These are phyloP conservation scores for Discostella stelligera DNA, from an alignment of 352 stramenopile species.

Conservation along the genomic window DNA sequence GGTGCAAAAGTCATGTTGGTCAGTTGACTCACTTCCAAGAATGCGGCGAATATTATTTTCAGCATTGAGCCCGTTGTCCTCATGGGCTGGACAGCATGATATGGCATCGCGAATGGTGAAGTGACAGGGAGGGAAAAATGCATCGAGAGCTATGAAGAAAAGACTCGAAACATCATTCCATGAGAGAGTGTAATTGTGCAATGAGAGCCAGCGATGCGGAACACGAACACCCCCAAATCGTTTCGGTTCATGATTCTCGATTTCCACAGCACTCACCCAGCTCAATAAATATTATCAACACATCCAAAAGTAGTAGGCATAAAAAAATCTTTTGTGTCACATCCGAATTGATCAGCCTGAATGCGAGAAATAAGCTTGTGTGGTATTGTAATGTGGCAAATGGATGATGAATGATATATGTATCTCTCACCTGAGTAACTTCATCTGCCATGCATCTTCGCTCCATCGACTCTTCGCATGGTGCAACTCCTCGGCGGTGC, in stretches of 20 bases:
- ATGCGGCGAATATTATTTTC: slow-evolving; percentile 8
- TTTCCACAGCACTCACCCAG: slow-evolving; percentile 25
- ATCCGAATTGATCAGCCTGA: slow-evolving; percentile 55
- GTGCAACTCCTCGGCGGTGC: slow-evolving; percentile 15
- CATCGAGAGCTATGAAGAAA: slow-evolving; percentile 37
- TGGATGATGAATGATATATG: not conserved
- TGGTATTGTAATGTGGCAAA: too few species aligned
- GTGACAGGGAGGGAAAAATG: slow-evolving; percentile 58
- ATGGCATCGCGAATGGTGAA: slow-evolving; percentile 66
- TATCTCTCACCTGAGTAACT: slow-evolving; percentile 13
- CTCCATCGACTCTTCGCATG: slow-evolving; percentile 11
- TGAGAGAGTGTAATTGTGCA: too few species aligned
- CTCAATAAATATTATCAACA: slow-evolving; percentile 77
- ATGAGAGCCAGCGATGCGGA: too few species aligned
- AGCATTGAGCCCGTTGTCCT: slow-evolving; percentile 12
- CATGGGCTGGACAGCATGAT: slow-evolving; percentile 58
- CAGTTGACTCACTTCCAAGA: slow-evolving; percentile 19
- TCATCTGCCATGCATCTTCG: slow-evolving; percentile 54
- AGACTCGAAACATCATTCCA: not conserved
- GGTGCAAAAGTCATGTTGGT: slow-evolving; percentile 44
- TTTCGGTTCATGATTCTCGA: not conserved
- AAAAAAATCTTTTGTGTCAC: slow-evolving; percentile 61
- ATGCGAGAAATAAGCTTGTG: not conserved
- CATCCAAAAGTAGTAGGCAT: slow-evolving; percentile 63
- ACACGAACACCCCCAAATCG: too few species aligned